Base-by-base conservation (phyloP, 495 filamentous ascomycete genomes). In the Penicillium lividum region DNA sequence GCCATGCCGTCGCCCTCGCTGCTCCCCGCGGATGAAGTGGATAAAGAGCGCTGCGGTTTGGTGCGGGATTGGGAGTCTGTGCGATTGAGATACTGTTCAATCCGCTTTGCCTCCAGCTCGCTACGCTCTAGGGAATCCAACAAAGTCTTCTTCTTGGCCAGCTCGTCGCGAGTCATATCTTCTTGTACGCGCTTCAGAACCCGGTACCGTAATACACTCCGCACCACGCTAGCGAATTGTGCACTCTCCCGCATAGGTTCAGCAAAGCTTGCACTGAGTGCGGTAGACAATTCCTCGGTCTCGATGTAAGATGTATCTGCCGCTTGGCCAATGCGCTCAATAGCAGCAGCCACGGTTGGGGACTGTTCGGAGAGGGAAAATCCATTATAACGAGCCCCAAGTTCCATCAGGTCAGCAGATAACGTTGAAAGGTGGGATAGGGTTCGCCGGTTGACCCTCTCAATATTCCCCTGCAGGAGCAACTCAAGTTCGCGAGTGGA, bases 231-330 rank as follows among this genome's bases (percentile, higher is more conserved):
- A 0, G 94, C 94, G 68, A 98, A 98, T 66, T 98, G 94, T 15
- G 94, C 94, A 61, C 89, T 95, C 72, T 98, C 94, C 34, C 94
- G 83, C 89, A 98, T 95, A 4, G 94, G 94, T 65, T 98, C 94
- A 0, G 94, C 93, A 72, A 98, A 98, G 60, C 84, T 90, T 1
- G 92, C 91, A 15, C 91, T 90, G 36, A 98, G 71, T 0, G 88
- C 85, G 3, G 83, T 83, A 1, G 93, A 92, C 3, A 98, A 77
- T 66, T 98, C 94, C 64, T 95, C 92, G 0, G 93, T 97, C 27
- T 91, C 92, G 55, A 98, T 93, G 66, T 97, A 98, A 1, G 95
- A 97, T 2, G 89, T 91, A 69, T 98, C 94, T 3, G 92, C 91
- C 4, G 94, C 95, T 70, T 98, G 95, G 0, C 94, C 94, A 42